phyloP scores from a whole-genome alignment of 2,329 filamentous ascomycete species.

The Trichophyton rubrum region DNA sequence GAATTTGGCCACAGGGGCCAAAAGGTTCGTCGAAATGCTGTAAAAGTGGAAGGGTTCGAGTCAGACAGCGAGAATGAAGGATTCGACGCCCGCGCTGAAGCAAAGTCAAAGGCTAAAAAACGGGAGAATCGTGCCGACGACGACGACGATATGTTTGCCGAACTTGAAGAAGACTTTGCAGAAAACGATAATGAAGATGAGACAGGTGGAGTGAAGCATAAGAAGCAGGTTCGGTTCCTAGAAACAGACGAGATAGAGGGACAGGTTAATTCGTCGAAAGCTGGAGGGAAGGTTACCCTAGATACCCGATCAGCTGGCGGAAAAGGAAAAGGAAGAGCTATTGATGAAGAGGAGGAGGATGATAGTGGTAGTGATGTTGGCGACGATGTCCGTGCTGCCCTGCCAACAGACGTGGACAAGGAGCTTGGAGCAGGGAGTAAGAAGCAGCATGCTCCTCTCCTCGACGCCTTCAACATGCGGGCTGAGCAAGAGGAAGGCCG shows the following conservation, averaged over 20 bases:
- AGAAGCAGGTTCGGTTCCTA: constrained; percentile 49
- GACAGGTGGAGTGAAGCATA: constrained; percentile 51
- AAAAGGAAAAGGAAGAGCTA: constrained; percentile 32
- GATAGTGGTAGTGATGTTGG: constrained; percentile 47
- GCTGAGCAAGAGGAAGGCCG: constrained; percentile 81
- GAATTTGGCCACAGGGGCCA: constrained; percentile 67
- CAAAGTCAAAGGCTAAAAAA: constrained; percentile 35
- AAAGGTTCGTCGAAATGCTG: constrained; percentile 76
- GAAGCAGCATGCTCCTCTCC: constrained; percentile 82
- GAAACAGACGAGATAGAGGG: constrained; percentile 60
- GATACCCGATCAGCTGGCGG: constrained; percentile 43
- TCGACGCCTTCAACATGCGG: constrained; percentile 93
- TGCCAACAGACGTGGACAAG: constrained; percentile 68
- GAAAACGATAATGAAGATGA: constrained; percentile 42
- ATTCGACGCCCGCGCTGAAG: constrained; percentile 62
- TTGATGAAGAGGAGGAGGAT: constrained; percentile 47
- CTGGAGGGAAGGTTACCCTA: constrained; percentile 53
- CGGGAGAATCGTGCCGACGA: constrained; percentile 30
- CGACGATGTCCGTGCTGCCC: constrained; percentile 55
- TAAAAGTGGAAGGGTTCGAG: constrained; percentile 95
- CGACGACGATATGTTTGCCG: constrained; percentile 69
- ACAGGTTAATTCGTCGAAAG: constrained; percentile 60
- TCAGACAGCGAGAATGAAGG: constrained; percentile 86
- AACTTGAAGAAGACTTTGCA: constrained; percentile 47
- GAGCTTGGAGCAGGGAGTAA: constrained; percentile 83